A percentile compares a stretch with the other conserved stretches of the same genome.
phyloP scores from a whole-genome alignment of 2,329 filamentous ascomycete genomes.

The Cladobotryum mycophilum region DNA sequence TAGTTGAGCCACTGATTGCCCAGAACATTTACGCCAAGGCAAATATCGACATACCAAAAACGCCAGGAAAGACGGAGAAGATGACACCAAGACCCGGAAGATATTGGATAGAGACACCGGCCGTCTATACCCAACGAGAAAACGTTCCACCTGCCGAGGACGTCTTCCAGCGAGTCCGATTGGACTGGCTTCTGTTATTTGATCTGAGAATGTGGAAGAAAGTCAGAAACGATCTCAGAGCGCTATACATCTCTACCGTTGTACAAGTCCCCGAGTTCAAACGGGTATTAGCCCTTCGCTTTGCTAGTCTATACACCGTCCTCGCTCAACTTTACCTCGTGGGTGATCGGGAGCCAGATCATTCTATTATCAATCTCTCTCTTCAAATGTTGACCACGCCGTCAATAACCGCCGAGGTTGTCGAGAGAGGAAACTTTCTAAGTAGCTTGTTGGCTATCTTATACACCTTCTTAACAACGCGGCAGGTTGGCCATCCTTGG shows the following conservation, averaged over 20 bases:
- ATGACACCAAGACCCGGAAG: constrained; percentile 58
- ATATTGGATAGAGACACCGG: constrained; percentile 83
- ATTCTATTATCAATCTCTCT: constrained; percentile 97
- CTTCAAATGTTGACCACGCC: constrained; percentile 95
- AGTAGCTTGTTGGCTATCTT: constrained; percentile 93
- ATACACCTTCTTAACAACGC: constrained; percentile 92
- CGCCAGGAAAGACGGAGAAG: constrained; percentile 53
- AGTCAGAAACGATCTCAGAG: constrained; percentile 79
- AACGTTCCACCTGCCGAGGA: constrained; percentile 72
- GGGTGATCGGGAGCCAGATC: constrained; percentile 91
- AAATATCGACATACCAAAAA: constrained; percentile 72
- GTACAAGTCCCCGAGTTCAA: constrained; percentile 96
- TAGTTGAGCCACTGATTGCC: constrained; percentile 56
- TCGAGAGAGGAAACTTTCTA: constrained; percentile 90
- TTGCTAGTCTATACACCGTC: constrained; percentile 89
- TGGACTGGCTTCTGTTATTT: constrained; percentile 93
- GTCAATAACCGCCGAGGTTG: constrained; percentile 91
- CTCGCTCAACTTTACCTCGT: constrained; percentile 93
- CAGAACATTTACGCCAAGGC: constrained; percentile 56
- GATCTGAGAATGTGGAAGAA: constrained; percentile 97
- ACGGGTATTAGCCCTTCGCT: constrained; percentile 82
- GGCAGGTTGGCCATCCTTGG: constrained; percentile 90
- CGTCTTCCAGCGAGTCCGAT: constrained; percentile 77
- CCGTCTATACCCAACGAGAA: constrained; percentile 57
- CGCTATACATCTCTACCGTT: constrained; percentile 93